Base-by-base conservation (phyloP, 257 asterid species). In the Galeopsis tetrahit region DNA sequence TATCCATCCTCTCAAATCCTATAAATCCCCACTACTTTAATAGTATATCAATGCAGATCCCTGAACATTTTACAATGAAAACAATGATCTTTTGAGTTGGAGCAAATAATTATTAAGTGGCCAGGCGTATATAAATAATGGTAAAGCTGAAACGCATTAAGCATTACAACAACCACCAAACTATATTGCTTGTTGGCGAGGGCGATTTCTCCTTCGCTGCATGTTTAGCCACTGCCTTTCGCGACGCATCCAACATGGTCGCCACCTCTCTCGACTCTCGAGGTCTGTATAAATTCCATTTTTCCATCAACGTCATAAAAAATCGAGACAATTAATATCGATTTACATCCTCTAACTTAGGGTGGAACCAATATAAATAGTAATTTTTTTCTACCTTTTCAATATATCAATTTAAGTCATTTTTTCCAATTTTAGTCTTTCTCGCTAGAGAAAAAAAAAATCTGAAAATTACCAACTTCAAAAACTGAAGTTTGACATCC, bases 201-300 rank as follows among this genome's bases (percentile, higher is more conserved):
- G 90, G 86, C 49, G 90, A 85, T 60, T 85, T 85, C 75, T 83
- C 90, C 3, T 83, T 85, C 38, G 67, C 90, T 2, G 39, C 64
- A 0, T 66, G 72, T 38, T 77, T 85, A 7, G 86, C 86, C 2
- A 33, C 2, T 0, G 69, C 70, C 1, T 85, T 83, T 31, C 80
- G 69, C 1, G 14, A 28, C 14, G 90, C 88, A 1, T 11, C 69
- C 13, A 81, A 83, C 17, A 81, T 83, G 43, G 35, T 75, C 2
- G 83, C 86, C 1, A 82, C 86, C 31, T 75, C 81, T 21, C 58
- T 72, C 35, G 83, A 82, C 35, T 71, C 83, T 17, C 0, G 38
- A 64, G 69, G 83, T 81, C 28, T 21, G 28, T 21, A 21, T 21
- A 21, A 21, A 21, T 21, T 21, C 28, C 28, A 21, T 21, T 21